These are phyloP conservation scores for Geosmithia flava DNA, from an alignment of 2,329 filamentous ascomycete species.

Conservation along the genomic window DNA sequence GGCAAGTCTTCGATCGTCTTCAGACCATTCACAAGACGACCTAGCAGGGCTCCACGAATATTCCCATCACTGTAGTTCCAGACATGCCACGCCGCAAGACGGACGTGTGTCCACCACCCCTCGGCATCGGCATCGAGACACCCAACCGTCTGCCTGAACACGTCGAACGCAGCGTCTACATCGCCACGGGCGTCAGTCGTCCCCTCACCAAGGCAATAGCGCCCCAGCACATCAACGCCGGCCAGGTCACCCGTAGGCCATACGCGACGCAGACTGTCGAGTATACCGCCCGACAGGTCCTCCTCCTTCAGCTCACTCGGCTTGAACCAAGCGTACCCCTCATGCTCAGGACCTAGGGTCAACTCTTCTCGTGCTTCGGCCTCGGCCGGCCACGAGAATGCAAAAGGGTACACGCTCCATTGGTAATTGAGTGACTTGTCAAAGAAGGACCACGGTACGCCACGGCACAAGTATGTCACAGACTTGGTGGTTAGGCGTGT, in stretches of 20 bases:
- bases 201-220: constrained; percentile 1
- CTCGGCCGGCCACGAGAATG: constrained; percentile 35
- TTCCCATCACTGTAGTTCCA: constrained; percentile 54
- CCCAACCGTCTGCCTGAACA: constrained; percentile 32
- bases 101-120: constrained; percentile 42
- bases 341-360: constrained; percentile 49
- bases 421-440: constrained; percentile 39
- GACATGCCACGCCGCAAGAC: constrained; percentile 48
- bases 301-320: constrained; percentile 34
- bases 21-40: constrained; percentile 33
- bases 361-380: constrained; percentile 31
- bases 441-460: constrained; percentile 44
- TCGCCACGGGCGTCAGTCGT: background rate
- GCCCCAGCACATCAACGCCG: background rate
- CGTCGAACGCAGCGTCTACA: constrained; percentile 25
- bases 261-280: constrained; percentile 44
- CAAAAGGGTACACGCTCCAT: constrained; percentile 54
- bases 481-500: constrained; percentile 32
- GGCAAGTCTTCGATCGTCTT: constrained; percentile 1
- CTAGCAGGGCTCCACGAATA: constrained; percentile 50
- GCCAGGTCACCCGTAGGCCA: constrained; percentile 34
- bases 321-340: constrained; percentile 43
- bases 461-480: constrained; percentile 39
- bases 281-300: constrained; percentile 42
- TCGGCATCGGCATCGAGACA: constrained; percentile 8